Conservation (phyloP, 371 early-diverging fungal genomes). For the Sporodiniella umbellata region DNA sequence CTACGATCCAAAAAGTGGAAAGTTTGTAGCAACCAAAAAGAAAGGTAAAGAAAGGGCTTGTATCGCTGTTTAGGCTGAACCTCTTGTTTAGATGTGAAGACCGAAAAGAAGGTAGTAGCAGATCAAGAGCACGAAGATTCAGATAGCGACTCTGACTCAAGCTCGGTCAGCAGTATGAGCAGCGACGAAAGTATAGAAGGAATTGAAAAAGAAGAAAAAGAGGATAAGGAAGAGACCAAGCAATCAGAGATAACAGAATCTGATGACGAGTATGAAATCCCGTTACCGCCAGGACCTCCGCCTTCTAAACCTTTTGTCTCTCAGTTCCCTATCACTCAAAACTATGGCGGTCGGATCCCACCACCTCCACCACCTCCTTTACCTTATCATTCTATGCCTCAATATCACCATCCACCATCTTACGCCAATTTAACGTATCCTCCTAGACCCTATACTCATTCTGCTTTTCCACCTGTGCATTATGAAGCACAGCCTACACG, state of each 20-base stretch:
- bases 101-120: not conserved
- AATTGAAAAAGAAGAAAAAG: constrained; percentile 8
- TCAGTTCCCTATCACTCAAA: constrained; percentile 11
- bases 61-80: not conserved
- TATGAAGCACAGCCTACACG: constrained; percentile 8
- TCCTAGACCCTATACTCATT: constrained; percentile 5
- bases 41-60: too few relatives aligned
- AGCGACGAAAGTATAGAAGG: constrained; percentile 8
- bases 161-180: constrained; percentile 7
- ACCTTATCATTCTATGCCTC: constrained; percentile 6
- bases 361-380: constrained; percentile 17
- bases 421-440: too few relatives aligned
- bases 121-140: constrained; percentile 3
- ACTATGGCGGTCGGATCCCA: not conserved
- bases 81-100: constrained; percentile 10
- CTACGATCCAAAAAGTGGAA: constrained; percentile 40
- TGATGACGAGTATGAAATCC: constrained; percentile 45
- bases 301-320: constrained; percentile 33
- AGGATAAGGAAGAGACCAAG: not conserved
- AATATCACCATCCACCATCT: constrained; percentile 6
- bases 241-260: constrained; percentile 22
- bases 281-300: constrained; percentile 44
- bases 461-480: constrained; percentile 8
- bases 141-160: constrained; percentile 10
- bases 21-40: constrained; percentile 42